Percentiles rank a stretch among this genome's conserved stretches.
phyloP scores from a whole-genome alignment of 176 grass and related monocot genomes.

The Elaeis guineensis region DNA sequence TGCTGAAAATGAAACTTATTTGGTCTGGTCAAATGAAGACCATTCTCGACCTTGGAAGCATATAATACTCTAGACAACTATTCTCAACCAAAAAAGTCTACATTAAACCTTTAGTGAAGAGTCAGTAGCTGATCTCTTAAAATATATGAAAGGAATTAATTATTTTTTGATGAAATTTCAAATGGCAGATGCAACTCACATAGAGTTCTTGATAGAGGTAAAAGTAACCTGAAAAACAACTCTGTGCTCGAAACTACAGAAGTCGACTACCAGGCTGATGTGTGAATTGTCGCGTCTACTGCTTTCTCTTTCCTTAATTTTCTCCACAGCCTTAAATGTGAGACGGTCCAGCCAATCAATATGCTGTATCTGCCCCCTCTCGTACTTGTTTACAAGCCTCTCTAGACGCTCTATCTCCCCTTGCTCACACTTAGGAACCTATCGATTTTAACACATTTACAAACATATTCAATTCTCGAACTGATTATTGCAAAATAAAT shows the following conservation, averaged over 20 bases:
- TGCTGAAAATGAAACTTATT: too few species aligned
- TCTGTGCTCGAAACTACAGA: slow-evolving; percentile 87
- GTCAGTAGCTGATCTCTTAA: too few species aligned
- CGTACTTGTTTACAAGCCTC: slow-evolving; percentile 91
- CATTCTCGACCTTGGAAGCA: too few species aligned
- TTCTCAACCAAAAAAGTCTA: too few species aligned
- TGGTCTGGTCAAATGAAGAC: too few species aligned
- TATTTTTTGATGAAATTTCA: too few species aligned
- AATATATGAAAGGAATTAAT: too few species aligned
- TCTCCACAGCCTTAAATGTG: slow-evolving; percentile 69
- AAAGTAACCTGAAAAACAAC: slow-evolving; percentile 79
- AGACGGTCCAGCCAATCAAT: slow-evolving; percentile 94
- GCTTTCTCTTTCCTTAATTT: slow-evolving; percentile 66
- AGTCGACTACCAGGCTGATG: slow-evolving; percentile 69
- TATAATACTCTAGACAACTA: too few species aligned
- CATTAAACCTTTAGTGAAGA: too few species aligned
- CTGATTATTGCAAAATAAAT: too few species aligned
- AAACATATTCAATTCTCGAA: too few species aligned
- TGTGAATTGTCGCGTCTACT: slow-evolving; percentile 45
- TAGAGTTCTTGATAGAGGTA: slow-evolving; percentile 7
- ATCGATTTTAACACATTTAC: neutral
- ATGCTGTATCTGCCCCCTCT: slow-evolving; percentile 84
- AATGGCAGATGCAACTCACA: too few species aligned
- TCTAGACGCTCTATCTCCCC: slow-evolving; percentile 86
- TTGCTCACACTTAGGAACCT: slow-evolving; percentile 80